These are phyloP conservation scores for Trichosanthes truncata DNA, from an alignment of 306 rosid species.

Conservation along the genomic window DNA sequence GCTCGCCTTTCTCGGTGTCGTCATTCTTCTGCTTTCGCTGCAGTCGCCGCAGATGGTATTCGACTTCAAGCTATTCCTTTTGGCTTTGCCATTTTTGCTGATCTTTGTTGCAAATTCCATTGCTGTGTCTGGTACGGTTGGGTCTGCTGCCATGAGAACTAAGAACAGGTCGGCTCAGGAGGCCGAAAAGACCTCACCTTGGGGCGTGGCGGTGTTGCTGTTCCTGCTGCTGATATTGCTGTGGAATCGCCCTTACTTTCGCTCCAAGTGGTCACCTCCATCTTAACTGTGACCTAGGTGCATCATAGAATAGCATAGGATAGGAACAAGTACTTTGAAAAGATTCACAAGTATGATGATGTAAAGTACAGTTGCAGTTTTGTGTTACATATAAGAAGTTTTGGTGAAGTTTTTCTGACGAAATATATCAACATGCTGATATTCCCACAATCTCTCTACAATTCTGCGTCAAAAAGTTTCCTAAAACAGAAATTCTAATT, in stretches of 20 bases:
- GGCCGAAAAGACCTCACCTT: conserved; percentile 8
- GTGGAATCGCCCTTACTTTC: not conserved
- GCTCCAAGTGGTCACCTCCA: conserved; percentile 4
- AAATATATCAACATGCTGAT: not conserved
- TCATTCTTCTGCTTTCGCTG: conserved; percentile 1
- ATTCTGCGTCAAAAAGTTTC: not conserved
- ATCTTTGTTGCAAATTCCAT: conserved; percentile 5
- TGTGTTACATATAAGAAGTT: not conserved
- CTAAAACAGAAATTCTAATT: not conserved
- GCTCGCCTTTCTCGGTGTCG: not conserved
- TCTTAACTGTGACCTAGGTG: not conserved
- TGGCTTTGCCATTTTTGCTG: not conserved
- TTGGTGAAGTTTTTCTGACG: not conserved
- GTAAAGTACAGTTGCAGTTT: not conserved
- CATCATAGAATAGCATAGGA: not conserved
- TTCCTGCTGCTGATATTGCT: conserved; percentile 4
- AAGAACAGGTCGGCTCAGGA: not conserved
- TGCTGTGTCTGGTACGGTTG: conserved; percentile 1
- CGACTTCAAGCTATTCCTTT: not conserved
- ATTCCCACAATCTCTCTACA: not conserved
- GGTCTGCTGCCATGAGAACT: not conserved
- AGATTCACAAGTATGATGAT: not conserved
- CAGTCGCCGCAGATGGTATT: not conserved
- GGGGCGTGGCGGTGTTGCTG: not conserved
- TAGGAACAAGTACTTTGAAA: not conserved